Base-by-base conservation (phyloP, 2,329 filamentous ascomycete species). In the Ophiostoma ulmi region DNA sequence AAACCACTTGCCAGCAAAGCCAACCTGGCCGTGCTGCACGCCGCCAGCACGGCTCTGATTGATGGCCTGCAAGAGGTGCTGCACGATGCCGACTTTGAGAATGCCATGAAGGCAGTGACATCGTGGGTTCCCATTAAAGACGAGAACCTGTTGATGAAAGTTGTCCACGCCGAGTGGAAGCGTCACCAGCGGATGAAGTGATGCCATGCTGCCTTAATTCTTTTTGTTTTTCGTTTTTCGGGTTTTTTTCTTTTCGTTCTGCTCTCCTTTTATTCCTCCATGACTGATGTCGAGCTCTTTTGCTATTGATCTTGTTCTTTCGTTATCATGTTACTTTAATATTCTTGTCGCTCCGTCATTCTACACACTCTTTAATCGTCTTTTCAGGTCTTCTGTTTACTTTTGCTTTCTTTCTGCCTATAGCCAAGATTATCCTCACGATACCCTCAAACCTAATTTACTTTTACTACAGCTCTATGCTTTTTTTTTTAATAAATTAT, bases 51-150 rank as follows among this genome's bases (percentile, higher is more conserved):
- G 3, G 94, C 95, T 1, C 85, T 99, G 38, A 94, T 98, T 67
- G 93, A 97, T 78, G 94, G 93, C 22, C 91, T 95, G 74, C 86
- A 92, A 52, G 92, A 97, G 73, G 92, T 97, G 69, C 84, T 99
- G 41, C 83, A 97, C 6, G 93, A 96, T 76, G 93, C 92, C 22
- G 95, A 99, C 78, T 99, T 98, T 79, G 95, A 99, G 79, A 97
- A 96, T 77, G 91, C 91, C 66, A 99, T 99, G 95, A 98, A 97
- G 82, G 91, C 94, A 8, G 83, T 99, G 73, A 98, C 95, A 39
- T 93, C 91, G 71, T 97, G 92, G 88, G 90, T 98, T 64, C 93
- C 94, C 26, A 90, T 99, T 78, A 93, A 93, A 80, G 94, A 99
- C 76, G 93, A 97, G 77, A 93, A 98, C 78, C 81, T 97, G 71